Conservation (phyloP, 2,329 filamentous ascomycete species). For the Penicillium frequentans region DNA sequence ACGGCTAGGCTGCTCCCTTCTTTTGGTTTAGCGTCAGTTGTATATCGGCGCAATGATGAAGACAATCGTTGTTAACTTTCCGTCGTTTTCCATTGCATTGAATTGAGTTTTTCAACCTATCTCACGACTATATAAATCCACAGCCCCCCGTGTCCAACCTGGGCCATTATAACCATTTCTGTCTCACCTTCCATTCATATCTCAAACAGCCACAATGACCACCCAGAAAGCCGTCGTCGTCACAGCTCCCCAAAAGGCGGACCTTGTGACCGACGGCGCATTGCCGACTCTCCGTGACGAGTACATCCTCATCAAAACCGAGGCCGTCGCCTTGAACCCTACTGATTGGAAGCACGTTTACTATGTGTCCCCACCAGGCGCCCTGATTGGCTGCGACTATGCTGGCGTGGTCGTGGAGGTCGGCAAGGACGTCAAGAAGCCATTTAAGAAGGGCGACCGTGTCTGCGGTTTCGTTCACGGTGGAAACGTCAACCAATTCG, state of each 20-base stretch:
- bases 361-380: slow-evolving; percentile 31
- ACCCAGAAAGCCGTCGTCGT: neutral
- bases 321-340: slow-evolving; percentile 55
- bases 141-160: neutral
- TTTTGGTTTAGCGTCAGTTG: neutral
- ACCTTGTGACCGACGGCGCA: neutral
- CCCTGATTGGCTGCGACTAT: slow-evolving; percentile 53
- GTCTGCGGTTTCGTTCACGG: slow-evolving; percentile 55
- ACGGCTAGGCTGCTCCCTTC: neutral
- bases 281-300: slow-evolving; percentile 46
- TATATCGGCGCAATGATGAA: neutral
- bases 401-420: slow-evolving; percentile 54
- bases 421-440: slow-evolving; percentile 47
- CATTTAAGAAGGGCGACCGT: slow-evolving; percentile 52
- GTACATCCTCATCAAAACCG: slow-evolving; percentile 56
- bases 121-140: neutral
- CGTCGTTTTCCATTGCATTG: neutral
- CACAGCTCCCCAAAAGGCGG: neutral
- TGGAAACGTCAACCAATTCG: slow-evolving; percentile 35
- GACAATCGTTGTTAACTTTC: neutral
- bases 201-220: neutral
- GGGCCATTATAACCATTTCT: neutral
- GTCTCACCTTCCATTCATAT: neutral
- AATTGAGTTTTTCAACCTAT: neutral
- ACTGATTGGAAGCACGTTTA: slow-evolving; percentile 57